Evolutionary conservation across 2,329 filamentous ascomycete genomes (phyloP).

Genomic region (Dendryphion nanum): DNA sequence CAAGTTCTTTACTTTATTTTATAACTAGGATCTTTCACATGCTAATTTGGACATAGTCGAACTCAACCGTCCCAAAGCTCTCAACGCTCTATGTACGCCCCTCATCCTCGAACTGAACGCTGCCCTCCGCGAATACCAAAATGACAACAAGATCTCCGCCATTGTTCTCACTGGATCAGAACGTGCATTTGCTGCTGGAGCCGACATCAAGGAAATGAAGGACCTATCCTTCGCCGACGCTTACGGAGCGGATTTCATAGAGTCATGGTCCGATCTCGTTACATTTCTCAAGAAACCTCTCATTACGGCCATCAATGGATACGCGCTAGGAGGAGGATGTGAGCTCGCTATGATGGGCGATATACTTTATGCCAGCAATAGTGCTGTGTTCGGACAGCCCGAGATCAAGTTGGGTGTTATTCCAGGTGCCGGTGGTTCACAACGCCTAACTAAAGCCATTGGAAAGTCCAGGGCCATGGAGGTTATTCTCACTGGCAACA

Average conservation of each 20-base stretch:
- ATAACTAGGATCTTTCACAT: background rate
- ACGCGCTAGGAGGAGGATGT: constrained; percentile 91
- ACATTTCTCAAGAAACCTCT: constrained; percentile 88
- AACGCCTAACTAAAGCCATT: constrained; percentile 73
- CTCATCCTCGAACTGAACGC: constrained; percentile 77
- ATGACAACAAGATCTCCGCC: constrained; percentile 30
- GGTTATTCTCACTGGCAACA: constrained; percentile 52
- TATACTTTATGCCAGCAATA: constrained; percentile 83
- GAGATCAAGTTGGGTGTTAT: constrained; percentile 95
- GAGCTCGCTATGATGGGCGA: constrained; percentile 98
- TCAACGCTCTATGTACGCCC: constrained; percentile 89
- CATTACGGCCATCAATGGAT: constrained; percentile 90
- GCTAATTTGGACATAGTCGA: constrained; percentile 62
- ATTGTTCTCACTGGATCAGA: constrained; percentile 79
- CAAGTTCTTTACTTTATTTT: background rate
- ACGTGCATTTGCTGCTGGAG: constrained; percentile 76
- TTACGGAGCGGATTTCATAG: constrained; percentile 90
- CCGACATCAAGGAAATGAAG: constrained; percentile 99
- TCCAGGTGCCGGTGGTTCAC: constrained; percentile 87
- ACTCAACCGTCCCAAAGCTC: constrained; percentile 88
- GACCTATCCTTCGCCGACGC: constrained; percentile 84
- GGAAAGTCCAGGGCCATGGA: constrained; percentile 49
- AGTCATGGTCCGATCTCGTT: constrained; percentile 85
- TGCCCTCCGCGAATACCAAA: constrained; percentile 36
- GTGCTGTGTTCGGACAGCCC: constrained; percentile 90